Evolutionary conservation across 305 asterid genomes (phyloP).

Genomic region (Coffea humblotiana): DNA sequence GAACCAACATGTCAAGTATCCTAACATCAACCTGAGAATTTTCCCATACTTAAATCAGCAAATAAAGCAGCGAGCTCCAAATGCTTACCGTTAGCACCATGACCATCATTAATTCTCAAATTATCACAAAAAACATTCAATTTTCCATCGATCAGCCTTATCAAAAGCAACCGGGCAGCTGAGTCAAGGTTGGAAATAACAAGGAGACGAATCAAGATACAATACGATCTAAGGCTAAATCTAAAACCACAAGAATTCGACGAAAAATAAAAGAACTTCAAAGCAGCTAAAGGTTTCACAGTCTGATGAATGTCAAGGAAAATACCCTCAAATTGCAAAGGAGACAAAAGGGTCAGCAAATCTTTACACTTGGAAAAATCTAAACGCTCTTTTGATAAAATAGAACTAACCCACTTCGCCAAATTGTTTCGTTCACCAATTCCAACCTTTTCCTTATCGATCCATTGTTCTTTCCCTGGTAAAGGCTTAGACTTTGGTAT

Average conservation of each 20-base stretch:
- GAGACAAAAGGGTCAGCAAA: conserved; percentile 44
- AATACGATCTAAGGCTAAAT: conserved; percentile 64
- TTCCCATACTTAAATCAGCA: conserved; percentile 36
- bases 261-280: conserved; percentile 61
- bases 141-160: conserved; percentile 66
- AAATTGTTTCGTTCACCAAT: conserved; percentile 7
- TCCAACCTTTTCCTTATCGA: neutral
- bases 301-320: conserved; percentile 52
- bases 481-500: conserved; percentile 3
- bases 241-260: conserved; percentile 46
- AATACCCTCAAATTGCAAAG: conserved; percentile 55
- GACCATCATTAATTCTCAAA: conserved; percentile 1
- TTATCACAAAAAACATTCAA: conserved; percentile 33
- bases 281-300: conserved; percentile 58
- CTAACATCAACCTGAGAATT: conserved; percentile 32
- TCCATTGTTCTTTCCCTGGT: neutral
- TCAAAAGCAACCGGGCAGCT: conserved; percentile 73
- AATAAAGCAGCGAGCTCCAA: conserved; percentile 48
- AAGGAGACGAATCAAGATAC: conserved; percentile 57
- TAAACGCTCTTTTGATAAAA: conserved; percentile 47
- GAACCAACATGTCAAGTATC: conserved; percentile 70
- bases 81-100: conserved; percentile 21
- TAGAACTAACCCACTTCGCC: conserved; percentile 38
- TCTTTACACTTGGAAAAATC: conserved; percentile 46
- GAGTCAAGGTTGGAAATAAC: conserved; percentile 50